A percentile compares a stretch with the other conserved stretches of the same genome.
phyloP scores from a whole-genome alignment of 345 rosid species.

The Brassica juncea region DNA sequence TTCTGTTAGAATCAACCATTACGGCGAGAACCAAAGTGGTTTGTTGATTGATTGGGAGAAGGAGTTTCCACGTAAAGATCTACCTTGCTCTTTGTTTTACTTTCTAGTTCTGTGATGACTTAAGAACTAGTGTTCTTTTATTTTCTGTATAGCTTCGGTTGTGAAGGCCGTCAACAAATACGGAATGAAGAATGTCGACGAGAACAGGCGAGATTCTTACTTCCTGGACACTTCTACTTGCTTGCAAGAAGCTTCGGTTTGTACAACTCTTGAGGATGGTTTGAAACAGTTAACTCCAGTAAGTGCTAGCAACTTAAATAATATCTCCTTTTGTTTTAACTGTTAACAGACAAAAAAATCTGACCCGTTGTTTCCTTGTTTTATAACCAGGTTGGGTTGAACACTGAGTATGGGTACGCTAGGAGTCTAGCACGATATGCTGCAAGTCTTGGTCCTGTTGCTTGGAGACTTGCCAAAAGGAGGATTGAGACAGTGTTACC shows the following conservation, averaged over 20 bases:
- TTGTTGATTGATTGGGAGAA: constrained; percentile 78
- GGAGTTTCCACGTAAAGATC: constrained; percentile 76
- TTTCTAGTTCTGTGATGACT: constrained; percentile 5
- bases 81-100: background rate
- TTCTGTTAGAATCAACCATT: constrained; percentile 48
- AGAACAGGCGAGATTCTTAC: constrained; percentile 74
- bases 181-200: constrained; percentile 83
- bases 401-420: constrained; percentile 71
- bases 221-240: constrained; percentile 35
- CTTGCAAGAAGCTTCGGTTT: constrained; percentile 42
- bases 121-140: background rate
- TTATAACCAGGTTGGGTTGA: constrained; percentile 68
- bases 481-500: constrained; percentile 63
- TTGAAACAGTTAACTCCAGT: constrained; percentile 77
- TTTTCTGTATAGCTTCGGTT: constrained; percentile 67
- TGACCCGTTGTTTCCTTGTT: constrained; percentile 31
- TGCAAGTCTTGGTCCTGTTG: constrained; percentile 66
- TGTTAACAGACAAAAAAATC: background rate
- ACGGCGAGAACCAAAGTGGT: constrained; percentile 50
- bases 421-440: constrained; percentile 84
- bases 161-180: constrained; percentile 73
- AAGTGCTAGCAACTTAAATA: constrained; percentile 31
- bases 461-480: constrained; percentile 65
- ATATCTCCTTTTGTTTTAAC: background rate
- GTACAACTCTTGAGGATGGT: constrained; percentile 56